These are phyloP conservation scores for Blakeslea trispora DNA, from an alignment of 371 early-diverging fungal genomes.

Conservation along the genomic window DNA sequence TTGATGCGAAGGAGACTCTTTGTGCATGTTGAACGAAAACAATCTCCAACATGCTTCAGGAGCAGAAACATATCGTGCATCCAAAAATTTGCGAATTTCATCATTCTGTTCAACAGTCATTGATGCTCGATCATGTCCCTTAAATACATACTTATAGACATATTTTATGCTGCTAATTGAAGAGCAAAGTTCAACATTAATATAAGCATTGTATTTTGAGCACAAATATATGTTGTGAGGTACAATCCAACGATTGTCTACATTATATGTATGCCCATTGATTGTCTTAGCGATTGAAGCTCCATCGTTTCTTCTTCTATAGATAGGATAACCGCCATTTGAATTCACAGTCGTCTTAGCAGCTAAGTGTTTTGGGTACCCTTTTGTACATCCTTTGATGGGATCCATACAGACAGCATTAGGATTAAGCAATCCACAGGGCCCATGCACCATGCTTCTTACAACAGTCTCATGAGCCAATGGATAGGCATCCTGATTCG, in stretches of 20 bases:
- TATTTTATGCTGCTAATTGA: slow-evolving; percentile 18
- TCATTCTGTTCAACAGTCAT: no score
- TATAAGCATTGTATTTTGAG: slow-evolving; percentile 33
- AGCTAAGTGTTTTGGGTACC: slow-evolving; percentile 21
- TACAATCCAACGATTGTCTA: slow-evolving; percentile 29
- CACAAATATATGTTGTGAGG: slow-evolving; percentile 27
- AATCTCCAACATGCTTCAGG: slow-evolving; percentile 28
- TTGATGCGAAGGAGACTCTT: slow-evolving; percentile 10
- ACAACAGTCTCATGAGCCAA: slow-evolving; percentile 28
- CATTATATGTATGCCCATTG: neutral
- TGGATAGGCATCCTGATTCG: slow-evolving; percentile 18
- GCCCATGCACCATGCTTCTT: slow-evolving; percentile 37
- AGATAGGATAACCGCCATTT: neutral
- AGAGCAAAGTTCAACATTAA: slow-evolving; percentile 38
- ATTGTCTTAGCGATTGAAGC: no score
- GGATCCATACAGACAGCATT: slow-evolving; percentile 31
- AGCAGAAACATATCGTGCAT: slow-evolving; percentile 31
- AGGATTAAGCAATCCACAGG: slow-evolving; percentile 25
- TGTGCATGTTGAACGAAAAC: slow-evolving; percentile 21
- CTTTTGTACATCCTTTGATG: slow-evolving; percentile 26
- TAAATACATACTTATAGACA: slow-evolving; percentile 32
- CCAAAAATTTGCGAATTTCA: no score
- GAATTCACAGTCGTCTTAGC: slow-evolving; percentile 17
- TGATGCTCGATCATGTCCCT: slow-evolving; percentile 23
- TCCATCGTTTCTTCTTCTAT: neutral